Evolutionary conservation across 1,284 basidiomycete genomes (phyloP).

Genomic region (Puccinia hordei): DNA sequence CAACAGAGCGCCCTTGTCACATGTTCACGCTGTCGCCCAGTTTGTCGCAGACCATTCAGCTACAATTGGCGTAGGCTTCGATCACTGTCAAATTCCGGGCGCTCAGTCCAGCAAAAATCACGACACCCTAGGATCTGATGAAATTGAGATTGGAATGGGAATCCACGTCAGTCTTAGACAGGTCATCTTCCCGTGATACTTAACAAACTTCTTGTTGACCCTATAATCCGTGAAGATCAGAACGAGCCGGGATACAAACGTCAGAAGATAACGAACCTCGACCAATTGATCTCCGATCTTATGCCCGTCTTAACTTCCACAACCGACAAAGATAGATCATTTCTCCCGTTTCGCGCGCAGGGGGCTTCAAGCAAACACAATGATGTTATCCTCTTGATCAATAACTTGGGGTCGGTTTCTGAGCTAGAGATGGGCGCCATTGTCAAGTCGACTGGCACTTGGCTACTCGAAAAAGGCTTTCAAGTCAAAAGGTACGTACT

Average conservation of each 20-base stretch:
- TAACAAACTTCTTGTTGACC: background rate
- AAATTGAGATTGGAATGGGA: constrained; percentile 78
- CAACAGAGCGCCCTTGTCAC: constrained; percentile 67
- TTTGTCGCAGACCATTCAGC: constrained; percentile 69
- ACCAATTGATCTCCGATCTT: constrained; percentile 72
- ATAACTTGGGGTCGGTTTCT: constrained; percentile 75
- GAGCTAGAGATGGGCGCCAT: constrained; percentile 75
- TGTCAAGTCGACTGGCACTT: constrained; percentile 27
- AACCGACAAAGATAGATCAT: constrained; percentile 78
- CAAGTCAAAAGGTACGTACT: constrained; percentile 23
- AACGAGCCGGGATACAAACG: constrained; percentile 81
- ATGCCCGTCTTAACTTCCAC: constrained; percentile 73
- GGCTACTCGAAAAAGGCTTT: constrained; percentile 35
- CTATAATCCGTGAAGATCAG: constrained; percentile 66
- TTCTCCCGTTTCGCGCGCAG: constrained; percentile 69
- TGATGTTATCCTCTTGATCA: constrained; percentile 65
- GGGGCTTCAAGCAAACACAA: constrained; percentile 57
- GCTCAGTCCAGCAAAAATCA: constrained; percentile 66
- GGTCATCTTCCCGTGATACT: constrained; percentile 2
- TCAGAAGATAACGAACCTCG: constrained; percentile 68
- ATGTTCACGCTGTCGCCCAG: constrained; percentile 72
- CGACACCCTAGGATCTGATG: constrained; percentile 67
- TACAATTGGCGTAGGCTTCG: constrained; percentile 85
- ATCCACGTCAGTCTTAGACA: constrained; percentile 50
- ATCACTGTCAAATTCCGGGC: constrained; percentile 76